Evolutionary conservation across 2,329 filamentous ascomycete genomes (phyloP).

Genomic region (Sclerotinia spermophila): DNA sequence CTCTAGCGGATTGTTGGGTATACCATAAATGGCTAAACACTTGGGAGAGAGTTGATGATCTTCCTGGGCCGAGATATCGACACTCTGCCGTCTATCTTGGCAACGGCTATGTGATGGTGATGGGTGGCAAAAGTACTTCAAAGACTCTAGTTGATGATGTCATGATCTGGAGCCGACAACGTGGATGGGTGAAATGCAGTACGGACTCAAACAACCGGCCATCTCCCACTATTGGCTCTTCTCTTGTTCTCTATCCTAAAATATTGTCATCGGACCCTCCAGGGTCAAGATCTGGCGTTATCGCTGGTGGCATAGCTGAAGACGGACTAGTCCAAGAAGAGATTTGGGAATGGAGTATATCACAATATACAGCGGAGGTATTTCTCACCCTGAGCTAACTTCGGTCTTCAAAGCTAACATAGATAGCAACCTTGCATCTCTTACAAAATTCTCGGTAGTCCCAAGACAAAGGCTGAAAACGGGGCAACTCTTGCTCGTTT

Average conservation of each 20-base stretch:
- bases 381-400: neutral
- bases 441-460: neutral
- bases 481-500: slow-evolving; percentile 38
- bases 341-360: slow-evolving; percentile 37
- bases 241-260: slow-evolving; percentile 22
- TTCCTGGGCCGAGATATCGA: slow-evolving; percentile 71
- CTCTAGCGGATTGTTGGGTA: slow-evolving; percentile 72
- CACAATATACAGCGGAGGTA: slow-evolving; percentile 29
- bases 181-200: slow-evolving; percentile 34
- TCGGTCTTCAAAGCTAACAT: neutral
- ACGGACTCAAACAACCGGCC: slow-evolving; percentile 18
- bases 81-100: slow-evolving; percentile 60
- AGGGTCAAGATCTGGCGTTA: slow-evolving; percentile 52
- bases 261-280: slow-evolving; percentile 24
- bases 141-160: slow-evolving; percentile 25
- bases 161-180: slow-evolving; percentile 33
- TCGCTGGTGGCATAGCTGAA: slow-evolving; percentile 64
- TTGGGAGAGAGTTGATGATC: slow-evolving; percentile 62
- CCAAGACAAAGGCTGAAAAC: neutral
- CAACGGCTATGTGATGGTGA: slow-evolving; percentile 46
- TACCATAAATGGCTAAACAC: slow-evolving; percentile 48
- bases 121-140: slow-evolving; percentile 34
- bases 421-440: neutral
- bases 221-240: slow-evolving; percentile 28
- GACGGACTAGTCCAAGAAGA: slow-evolving; percentile 13